phyloP scores from a whole-genome alignment of 2,329 filamentous ascomycete genomes.

The Drechslera avenae region DNA sequence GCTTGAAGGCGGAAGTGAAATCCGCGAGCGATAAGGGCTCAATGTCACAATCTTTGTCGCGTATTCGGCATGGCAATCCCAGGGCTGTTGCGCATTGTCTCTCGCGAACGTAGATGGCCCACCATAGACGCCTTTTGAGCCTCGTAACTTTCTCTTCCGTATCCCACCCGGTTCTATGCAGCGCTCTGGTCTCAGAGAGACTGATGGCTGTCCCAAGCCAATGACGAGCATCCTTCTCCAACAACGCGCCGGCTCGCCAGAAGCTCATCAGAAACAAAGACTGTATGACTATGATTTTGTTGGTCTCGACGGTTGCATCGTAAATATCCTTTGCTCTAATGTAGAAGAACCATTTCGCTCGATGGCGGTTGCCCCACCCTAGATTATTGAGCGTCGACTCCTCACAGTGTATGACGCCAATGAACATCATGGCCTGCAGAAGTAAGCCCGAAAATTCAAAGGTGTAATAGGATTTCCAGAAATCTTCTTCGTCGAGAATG shows the following conservation, averaged over 20 bases:
- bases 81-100: conserved; percentile 55
- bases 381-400: conserved; percentile 53
- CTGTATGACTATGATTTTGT: conserved; percentile 58
- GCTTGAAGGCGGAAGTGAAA: conserved; percentile 43
- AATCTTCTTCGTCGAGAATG: conserved; percentile 55
- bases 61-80: conserved; percentile 55
- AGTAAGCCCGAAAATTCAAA: conserved; percentile 57
- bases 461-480: conserved; percentile 49
- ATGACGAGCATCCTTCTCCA: conserved; percentile 46
- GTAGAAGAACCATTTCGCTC: conserved; percentile 59
- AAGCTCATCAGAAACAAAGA: conserved; percentile 62
- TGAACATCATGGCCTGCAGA: conserved; percentile 60
- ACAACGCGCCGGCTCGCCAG: conserved; percentile 56
- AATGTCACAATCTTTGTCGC: conserved; percentile 57
- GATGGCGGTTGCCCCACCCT: conserved; percentile 56
- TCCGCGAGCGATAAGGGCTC: conserved; percentile 47
- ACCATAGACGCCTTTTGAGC: conserved; percentile 59
- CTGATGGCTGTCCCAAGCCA: conserved; percentile 55
- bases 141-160: conserved; percentile 38
- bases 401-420: conserved; percentile 60
- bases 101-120: conserved; percentile 60
- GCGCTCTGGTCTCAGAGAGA: conserved; percentile 57
- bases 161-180: conserved; percentile 47
- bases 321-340: conserved; percentile 58
- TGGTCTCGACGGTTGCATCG: conserved; percentile 59